Percentiles rank a stretch among this genome's conserved stretches.
Conservation (phyloP, 2,329 filamentous ascomycete species). For the Penicillium sp. region DNA sequence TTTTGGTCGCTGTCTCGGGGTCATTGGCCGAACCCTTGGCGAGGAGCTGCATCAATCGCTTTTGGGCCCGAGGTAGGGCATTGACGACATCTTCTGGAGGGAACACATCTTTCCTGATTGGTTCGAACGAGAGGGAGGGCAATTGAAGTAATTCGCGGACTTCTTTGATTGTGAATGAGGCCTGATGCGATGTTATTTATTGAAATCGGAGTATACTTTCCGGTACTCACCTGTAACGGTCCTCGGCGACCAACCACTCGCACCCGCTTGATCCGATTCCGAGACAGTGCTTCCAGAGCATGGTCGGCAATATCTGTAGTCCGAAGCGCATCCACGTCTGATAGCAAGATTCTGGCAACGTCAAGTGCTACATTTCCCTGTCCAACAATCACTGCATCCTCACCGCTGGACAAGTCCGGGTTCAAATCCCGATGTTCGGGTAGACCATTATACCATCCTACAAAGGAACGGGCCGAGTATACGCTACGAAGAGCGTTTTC, state of each 20-base stretch:
- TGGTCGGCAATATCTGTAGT: constrained; percentile 88
- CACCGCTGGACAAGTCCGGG: constrained; percentile 72
- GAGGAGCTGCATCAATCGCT: constrained; percentile 77
- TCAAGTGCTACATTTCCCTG: constrained; percentile 97
- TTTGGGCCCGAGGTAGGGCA: constrained; percentile 71
- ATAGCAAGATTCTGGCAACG: constrained; percentile 83
- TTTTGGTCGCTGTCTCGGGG: constrained; percentile 56
- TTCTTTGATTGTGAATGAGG: constrained; percentile 95
- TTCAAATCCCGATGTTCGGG: constrained; percentile 73
- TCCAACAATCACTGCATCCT: constrained; percentile 84
- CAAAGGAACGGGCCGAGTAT: constrained; percentile 87
- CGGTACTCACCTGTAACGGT: constrained; percentile 69
- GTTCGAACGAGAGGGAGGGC: constrained; percentile 68
- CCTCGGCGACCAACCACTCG: constrained; percentile 87
- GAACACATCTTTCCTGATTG: constrained; percentile 66
- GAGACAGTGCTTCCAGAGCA: constrained; percentile 71
- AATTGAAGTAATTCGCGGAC: constrained; percentile 83
- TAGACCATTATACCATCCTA: constrained; percentile 97
- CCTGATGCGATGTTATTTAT: constrained; percentile 50
- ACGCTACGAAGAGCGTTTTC: constrained; percentile 69
- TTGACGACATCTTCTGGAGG: constrained; percentile 62
- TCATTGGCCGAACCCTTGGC: constrained; percentile 67
- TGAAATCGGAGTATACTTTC: background rate
- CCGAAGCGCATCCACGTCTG: constrained; percentile 69
- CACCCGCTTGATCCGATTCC: constrained; percentile 75